Base-by-base conservation (phyloP, 495 filamentous ascomycete species). In the Neurospora discreta region DNA sequence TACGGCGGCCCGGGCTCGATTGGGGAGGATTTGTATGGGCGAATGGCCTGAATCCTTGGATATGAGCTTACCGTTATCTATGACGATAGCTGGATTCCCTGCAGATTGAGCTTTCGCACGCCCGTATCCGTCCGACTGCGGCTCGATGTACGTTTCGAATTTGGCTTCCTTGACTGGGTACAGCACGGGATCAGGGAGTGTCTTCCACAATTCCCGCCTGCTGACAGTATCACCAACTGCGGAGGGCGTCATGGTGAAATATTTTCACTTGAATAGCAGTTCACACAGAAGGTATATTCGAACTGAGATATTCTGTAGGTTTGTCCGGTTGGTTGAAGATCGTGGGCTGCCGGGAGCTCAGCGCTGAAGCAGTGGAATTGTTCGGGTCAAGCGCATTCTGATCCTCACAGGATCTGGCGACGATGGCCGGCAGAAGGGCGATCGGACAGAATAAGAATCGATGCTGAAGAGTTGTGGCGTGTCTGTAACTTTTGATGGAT, bases 51-150 rank as follows among this genome's bases (percentile, higher is more conserved):
- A 39, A 11, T 38, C 33, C 1, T 58, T 6, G 2, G 23, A 71
- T 68, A 39, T 5, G 44, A 73, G 74, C 76, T 70, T 82, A 97
- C 94, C 95, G 92, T 98, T 99, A 84, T 99, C 95, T 75, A 99
- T 99, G 72, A 99, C 92, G 75, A 99, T 97, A 42, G 94, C 92
- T 18, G 84, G 80, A n/a, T 80, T 77, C 16, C 83, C 85, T 18
- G 74, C 70, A 9, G 83, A 80, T 42, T 76, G 78, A 67, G 83
- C 81, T 70, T 85, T 85, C 80, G 87, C 93, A 75, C 86, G 85
- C 74, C 85, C 84, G 73, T 88, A 90, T 20, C 89, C 91, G 74
- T 92, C 90, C 8, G 87, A 77, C 74, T 93, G 90, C 5, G 90
- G 86, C 67, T 89, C 81, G 30, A 89, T 83, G 73, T 89, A 90